A percentile compares a stretch with the other conserved stretches of the same genome.
phyloP scores from a whole-genome alignment of 257 asterid species.

The Phtheirospermum japonicum region DNA sequence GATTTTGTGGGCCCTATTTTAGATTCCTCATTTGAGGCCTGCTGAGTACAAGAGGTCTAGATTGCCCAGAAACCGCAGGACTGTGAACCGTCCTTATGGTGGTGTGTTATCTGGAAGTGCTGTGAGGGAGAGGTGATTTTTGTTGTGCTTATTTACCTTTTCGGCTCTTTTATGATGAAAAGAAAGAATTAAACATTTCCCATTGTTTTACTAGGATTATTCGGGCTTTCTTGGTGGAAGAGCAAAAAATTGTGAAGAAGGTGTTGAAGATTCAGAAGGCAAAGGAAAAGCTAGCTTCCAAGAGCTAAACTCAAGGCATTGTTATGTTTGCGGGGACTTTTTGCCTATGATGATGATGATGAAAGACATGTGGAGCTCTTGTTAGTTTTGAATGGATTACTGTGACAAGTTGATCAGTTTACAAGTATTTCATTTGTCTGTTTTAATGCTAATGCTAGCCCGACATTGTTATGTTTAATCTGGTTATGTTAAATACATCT shows the following conservation, averaged over 20 bases:
- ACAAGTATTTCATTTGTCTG: background rate
- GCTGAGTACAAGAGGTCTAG: slow-evolving; percentile 78
- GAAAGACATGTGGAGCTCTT: slow-evolving; percentile 23
- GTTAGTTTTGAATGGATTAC: slow-evolving; percentile 9
- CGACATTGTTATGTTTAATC: background rate
- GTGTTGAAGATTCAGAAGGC: slow-evolving; percentile 71
- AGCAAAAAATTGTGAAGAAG: slow-evolving; percentile 69
- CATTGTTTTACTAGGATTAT: slow-evolving; percentile 43
- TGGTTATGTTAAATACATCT: background rate
- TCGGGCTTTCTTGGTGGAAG: slow-evolving; percentile 75
- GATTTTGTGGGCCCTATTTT: slow-evolving; percentile 14
- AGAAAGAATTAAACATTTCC: background rate
- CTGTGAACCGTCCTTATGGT: slow-evolving; percentile 74
- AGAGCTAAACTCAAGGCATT: slow-evolving; percentile 34
- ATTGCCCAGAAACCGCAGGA: slow-evolving; percentile 64
- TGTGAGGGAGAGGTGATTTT: slow-evolving; percentile 60
- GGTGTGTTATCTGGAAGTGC: slow-evolving; percentile 68
- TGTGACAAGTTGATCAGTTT: slow-evolving; percentile 15
- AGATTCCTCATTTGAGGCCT: slow-evolving; percentile 79
- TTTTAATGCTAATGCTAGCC: background rate
- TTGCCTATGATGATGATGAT: slow-evolving; percentile 38
- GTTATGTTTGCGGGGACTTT: slow-evolving; percentile 21
- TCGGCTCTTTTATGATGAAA: background rate
- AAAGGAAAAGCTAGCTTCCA: slow-evolving; percentile 51
- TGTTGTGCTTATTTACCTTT: background rate